Percentiles rank a stretch among this genome's conserved stretches.
phyloP scores from a whole-genome alignment of 495 filamentous ascomycete species.

The Letharia lupina region DNA sequence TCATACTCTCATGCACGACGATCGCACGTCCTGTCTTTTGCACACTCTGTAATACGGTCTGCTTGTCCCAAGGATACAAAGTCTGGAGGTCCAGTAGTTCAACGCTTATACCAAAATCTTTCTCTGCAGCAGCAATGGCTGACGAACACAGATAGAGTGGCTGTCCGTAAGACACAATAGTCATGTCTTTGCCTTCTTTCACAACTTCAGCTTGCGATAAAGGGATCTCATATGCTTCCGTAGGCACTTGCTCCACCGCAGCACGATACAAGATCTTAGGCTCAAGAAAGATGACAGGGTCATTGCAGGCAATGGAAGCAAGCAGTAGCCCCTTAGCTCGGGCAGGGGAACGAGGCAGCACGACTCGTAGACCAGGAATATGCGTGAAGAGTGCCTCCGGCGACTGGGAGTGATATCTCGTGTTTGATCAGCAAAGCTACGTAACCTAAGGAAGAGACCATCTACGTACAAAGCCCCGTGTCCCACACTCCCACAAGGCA shows the following conservation, averaged over 20 bases:
- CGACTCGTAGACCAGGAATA: conserved; percentile 79
- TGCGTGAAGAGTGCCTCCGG: conserved; percentile 91
- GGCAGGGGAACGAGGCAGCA: conserved; percentile 80
- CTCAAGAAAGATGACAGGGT: conserved; percentile 94
- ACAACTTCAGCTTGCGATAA: conserved; percentile 83
- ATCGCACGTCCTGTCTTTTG: conserved; percentile 83
- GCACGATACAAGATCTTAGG: conserved; percentile 93
- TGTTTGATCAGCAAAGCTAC: conserved; percentile 18
- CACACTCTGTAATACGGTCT: conserved; percentile 74
- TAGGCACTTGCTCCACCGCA: conserved; percentile 89
- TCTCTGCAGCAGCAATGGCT: conserved; percentile 74
- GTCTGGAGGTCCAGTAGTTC: conserved; percentile 91
- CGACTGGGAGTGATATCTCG: conserved; percentile 83
- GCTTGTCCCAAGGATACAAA: conserved; percentile 91
- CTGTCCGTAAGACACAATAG: conserved; percentile 84
- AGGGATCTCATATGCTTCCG: conserved; percentile 70
- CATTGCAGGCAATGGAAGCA: conserved; percentile 64
- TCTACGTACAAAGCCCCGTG: conserved; percentile 73
- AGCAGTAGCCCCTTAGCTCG: conserved; percentile 91
- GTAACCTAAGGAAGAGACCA: neutral
- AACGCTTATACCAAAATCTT: conserved; percentile 65
- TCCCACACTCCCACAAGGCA: conserved; percentile 93
- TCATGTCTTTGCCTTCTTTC: conserved; percentile 75
- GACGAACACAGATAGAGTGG: conserved; percentile 80
- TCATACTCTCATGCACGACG: conserved; percentile 92